Base-by-base conservation (phyloP, 192 early-diverging fungal species). In the Coemansia sp. region DNA sequence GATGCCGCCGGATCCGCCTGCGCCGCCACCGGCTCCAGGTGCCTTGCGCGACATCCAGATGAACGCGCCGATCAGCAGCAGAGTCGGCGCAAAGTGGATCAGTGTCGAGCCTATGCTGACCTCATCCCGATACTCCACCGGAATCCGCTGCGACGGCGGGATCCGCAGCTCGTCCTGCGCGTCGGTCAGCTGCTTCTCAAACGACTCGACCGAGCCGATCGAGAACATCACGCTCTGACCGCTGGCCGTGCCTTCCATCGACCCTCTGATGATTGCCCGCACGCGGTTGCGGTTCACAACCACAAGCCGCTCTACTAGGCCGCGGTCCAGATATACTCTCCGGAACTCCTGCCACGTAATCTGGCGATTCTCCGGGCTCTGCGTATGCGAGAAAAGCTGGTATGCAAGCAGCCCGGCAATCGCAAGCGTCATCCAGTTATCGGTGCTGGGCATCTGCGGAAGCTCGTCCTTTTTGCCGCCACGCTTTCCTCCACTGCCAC, bases 301-400 rank as follows among this genome's bases (percentile, higher is more conserved):
- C 5, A 89, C 90, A 22, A 99, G 85, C 39, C 87, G 90, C 65
- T 97, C 94, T 2, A 99, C 97, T 53, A 93, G 85, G 20, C 95
- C 97, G 70, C 93, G 93, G 60, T 97, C 94, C 56, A 99, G 85
- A 74, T 96, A 90, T 34, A 90, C 85, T 22, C 86, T 88, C 12
- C 94, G 88, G 80, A 99, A 98, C 61, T 97, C 94, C 71, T 96
- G 93, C 90, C 89, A 98, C 15, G 95, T 95, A 59, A 98, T 94
- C 70, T 96, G 89, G 17, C 55, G 45, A 48, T 68, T 69, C 18
- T 73, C 65, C n/a, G 65, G 43, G 59, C 61, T 61, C 32, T 60
- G 45, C 38, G 56, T 36, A 52, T 70, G 1, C 22, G 57, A 54
- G 64, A 51, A 72, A 15, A 75, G 17, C 57, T 79, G 64, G 52